Base-by-base conservation (phyloP, 768 basidiomycete species). In the Gyrodon lividus region DNA sequence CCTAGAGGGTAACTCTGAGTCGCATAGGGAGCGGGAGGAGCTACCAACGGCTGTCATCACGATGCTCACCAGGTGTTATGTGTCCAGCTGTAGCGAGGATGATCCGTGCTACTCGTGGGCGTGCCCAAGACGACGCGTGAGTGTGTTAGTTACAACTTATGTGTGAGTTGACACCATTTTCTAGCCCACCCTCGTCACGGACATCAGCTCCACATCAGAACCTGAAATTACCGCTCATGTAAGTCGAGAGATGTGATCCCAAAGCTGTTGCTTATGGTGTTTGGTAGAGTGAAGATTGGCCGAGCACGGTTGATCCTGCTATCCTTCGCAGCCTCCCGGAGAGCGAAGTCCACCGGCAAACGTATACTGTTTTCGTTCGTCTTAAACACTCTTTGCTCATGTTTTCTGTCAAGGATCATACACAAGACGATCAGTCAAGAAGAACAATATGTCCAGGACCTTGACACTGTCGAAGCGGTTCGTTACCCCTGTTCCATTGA, bases 11-110 rank as follows among this genome's bases (percentile, higher is more conserved):
- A 70, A 70, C 20, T 82, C 82, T 1, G 86, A 87, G 55, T 71
- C 75, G 1, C 74, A 78, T 14, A 76, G 75, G 34, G 86, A 87
- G 63, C 74, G 77, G 35, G 84, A 84, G 61, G 70, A 92, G 77
- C 67, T 95, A 9, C 93, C 93, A 2, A 95, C 92, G 0, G 93
- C 90, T 2, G 88, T 99, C 5, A 80, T 94, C 58, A 96, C 93
- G 1, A 82, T 87, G 70, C 73, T 97, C 52, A 96, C 95, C 5
- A 80, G 84, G 58, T 99, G 97, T 67, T 98, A 96, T 70, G 84
- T 88, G 1, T 85, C 92, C 1, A 86, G 82, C 52, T 98, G 95
- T 66, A 81, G 79, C 37, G 92, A 92, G 28, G 91, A 87, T 22
- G 69, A 73, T 13, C 77, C 83, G 3, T 97, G 94, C 66, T 97